These are phyloP conservation scores for Dactylellina leptospora DNA, from an alignment of 2,329 filamentous ascomycete genomes.

Conservation along the genomic window DNA sequence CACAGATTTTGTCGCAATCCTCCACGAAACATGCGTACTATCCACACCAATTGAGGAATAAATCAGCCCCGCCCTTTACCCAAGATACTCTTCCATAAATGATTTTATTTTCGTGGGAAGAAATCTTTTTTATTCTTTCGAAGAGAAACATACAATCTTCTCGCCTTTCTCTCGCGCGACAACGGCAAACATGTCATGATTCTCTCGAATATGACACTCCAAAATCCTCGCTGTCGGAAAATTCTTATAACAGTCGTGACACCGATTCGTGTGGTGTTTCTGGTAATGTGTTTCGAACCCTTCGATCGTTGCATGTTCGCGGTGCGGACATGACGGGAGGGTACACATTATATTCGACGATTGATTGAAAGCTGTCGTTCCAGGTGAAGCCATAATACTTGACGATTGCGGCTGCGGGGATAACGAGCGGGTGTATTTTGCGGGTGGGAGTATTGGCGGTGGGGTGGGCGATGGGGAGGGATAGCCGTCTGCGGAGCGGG, in stretches of 20 bases:
- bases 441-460: slow-evolving; percentile 11
- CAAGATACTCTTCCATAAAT: too few species aligned
- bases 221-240: slow-evolving; percentile 45
- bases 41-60: neutral
- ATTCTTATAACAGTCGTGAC: slow-evolving; percentile 47
- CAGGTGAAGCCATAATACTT: too few species aligned
- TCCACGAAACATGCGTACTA: slow-evolving; percentile 45
- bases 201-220: slow-evolving; percentile 50
- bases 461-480: slow-evolving; percentile 19
- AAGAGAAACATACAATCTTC: slow-evolving; percentile 42
- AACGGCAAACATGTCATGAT: slow-evolving; percentile 51
- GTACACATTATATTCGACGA: slow-evolving; percentile 44
- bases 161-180: slow-evolving; percentile 41
- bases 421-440: slow-evolving; percentile 44
- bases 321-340: slow-evolving; percentile 37
- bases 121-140: neutral
- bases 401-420: too few species aligned
- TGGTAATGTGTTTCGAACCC: slow-evolving; percentile 37
- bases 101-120: neutral
- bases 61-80: too few species aligned
- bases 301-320: slow-evolving; percentile 30
- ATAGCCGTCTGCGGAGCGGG: slow-evolving; percentile 3
- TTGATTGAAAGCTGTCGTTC: too few species aligned
- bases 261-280: slow-evolving; percentile 48
- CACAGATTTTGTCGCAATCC: slow-evolving; percentile 47